These are phyloP conservation scores for Cystobasidium onofrii DNA, from an alignment of 768 basidiomycete genomes.

Conservation along the genomic window DNA sequence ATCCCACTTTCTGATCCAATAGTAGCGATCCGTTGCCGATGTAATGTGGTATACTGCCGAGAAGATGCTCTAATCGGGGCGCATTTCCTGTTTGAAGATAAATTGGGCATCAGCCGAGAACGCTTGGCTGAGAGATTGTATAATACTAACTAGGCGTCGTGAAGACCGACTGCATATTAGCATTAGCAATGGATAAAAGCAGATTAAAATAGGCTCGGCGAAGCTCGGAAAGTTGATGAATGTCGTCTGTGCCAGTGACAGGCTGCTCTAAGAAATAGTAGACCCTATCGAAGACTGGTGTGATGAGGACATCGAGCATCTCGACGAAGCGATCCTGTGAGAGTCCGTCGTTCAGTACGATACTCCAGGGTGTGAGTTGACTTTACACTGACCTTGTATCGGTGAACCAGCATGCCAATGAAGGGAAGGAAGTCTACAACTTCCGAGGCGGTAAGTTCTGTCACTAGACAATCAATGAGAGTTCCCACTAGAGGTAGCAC, in stretches of 20 bases:
- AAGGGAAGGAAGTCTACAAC: constrained; percentile 93
- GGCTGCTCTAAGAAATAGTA: constrained; percentile 70
- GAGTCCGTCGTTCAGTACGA: not conserved
- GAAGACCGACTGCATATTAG: constrained; percentile 74
- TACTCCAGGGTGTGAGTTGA: too few species aligned
- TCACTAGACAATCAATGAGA: constrained; percentile 80
- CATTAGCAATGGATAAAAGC: constrained; percentile 67
- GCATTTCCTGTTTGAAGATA: constrained; percentile 53
- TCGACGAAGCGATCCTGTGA: constrained; percentile 69
- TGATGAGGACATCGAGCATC: constrained; percentile 81
- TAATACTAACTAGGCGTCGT: constrained; percentile 71
- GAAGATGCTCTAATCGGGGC: constrained; percentile 58
- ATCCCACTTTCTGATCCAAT: constrained; percentile 65
- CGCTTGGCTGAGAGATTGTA: constrained; percentile 25
- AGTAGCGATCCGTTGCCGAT: constrained; percentile 71
- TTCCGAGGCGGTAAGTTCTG: constrained; percentile 84
- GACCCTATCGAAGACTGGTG: constrained; percentile 76
- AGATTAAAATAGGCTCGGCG: constrained; percentile 81
- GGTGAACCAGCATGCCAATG: constrained; percentile 80
- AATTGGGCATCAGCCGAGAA: constrained; percentile 41
- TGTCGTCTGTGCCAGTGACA: constrained; percentile 75
- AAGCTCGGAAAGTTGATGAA: constrained; percentile 65
- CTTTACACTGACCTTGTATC: constrained; percentile 68
- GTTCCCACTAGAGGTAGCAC: constrained; percentile 80
- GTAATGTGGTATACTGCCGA: constrained; percentile 64